Conservation (phyloP, 1,139 yeast genomes). For the Magnusiomyces suaveolens region DNA sequence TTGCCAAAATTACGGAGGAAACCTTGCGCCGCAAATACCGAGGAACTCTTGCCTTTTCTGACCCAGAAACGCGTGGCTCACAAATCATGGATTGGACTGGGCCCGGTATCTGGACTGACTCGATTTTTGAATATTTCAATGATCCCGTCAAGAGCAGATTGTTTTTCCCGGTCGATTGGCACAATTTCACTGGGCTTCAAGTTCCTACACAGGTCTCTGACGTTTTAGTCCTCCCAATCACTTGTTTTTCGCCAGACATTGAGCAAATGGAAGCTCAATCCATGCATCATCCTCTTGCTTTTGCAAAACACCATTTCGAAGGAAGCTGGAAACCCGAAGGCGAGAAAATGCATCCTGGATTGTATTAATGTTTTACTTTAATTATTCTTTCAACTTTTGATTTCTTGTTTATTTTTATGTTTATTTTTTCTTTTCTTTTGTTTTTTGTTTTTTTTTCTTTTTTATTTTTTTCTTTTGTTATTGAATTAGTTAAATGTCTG, state of each 20-base stretch:
- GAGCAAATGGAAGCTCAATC: conserved; percentile 67
- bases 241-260: conserved; percentile 74
- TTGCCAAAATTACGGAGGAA: conserved; percentile 67
- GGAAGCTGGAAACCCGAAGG: conserved; percentile 55
- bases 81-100: conserved; percentile 98
- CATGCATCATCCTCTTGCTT: conserved; percentile 63
- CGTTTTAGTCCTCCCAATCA: conserved; percentile 72
- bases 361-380: too few species aligned
- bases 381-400: too few species aligned
- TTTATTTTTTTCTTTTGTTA: too few species aligned
- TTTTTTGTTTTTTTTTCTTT: too few species aligned
- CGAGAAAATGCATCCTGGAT: conserved; percentile 20
- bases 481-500: neutral
- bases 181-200: conserved; percentile 56
- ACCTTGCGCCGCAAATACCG: conserved; percentile 43
- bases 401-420: neutral
- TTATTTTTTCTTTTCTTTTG: too few species aligned
- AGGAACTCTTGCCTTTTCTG: conserved; percentile 48
- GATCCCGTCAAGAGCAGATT: conserved; percentile 43
- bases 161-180: conserved; percentile 41
- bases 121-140: conserved; percentile 67
- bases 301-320: conserved; percentile 72
- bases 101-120: conserved; percentile 89
- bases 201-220: conserved; percentile 65
- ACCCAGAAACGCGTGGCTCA: conserved; percentile 33